phyloP scores from a whole-genome alignment of 2,329 filamentous ascomycete genomes.

The Ophiostoma sp. region DNA sequence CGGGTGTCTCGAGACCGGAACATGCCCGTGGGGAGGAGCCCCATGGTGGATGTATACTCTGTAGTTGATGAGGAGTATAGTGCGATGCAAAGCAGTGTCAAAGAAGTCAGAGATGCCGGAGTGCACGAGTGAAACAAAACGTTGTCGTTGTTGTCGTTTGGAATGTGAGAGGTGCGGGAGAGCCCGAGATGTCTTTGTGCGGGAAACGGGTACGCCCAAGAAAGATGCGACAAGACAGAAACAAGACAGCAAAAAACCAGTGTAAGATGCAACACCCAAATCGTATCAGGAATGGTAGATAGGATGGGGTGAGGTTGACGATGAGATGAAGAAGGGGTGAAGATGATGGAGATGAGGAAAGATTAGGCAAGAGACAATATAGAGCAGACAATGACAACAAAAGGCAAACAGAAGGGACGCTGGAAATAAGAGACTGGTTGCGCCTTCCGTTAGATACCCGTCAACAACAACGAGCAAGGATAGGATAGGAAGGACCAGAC shows the following conservation, averaged over 20 bases:
- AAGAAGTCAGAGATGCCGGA: neutral
- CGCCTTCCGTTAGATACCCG: conserved; percentile 13
- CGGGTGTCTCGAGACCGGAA: conserved; percentile 44
- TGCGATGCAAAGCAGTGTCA: neutral
- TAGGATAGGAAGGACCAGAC: neutral
- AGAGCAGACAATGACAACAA: neutral
- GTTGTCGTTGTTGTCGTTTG: neutral
- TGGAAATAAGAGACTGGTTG: neutral
- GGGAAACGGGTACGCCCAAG: neutral
- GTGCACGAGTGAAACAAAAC: neutral
- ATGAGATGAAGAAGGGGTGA: neutral
- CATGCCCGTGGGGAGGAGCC: conserved; percentile 37
- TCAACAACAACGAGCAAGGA: conserved; percentile 12
- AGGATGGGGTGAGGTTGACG: neutral
- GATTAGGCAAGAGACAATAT: neutral
- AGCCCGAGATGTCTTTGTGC: conserved; percentile 16
- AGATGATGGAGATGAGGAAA: neutral
- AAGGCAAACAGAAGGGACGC: neutral
- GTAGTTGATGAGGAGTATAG: neutral
- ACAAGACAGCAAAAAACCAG: neutral
- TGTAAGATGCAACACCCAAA: neutral
- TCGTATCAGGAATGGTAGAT: neutral
- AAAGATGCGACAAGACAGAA: neutral
- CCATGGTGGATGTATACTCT: conserved; percentile 39
- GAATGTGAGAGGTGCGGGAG: conserved; percentile 16